phyloP scores from a whole-genome alignment of 1,139 yeast species.

The Scheffersomyces quercinus region DNA sequence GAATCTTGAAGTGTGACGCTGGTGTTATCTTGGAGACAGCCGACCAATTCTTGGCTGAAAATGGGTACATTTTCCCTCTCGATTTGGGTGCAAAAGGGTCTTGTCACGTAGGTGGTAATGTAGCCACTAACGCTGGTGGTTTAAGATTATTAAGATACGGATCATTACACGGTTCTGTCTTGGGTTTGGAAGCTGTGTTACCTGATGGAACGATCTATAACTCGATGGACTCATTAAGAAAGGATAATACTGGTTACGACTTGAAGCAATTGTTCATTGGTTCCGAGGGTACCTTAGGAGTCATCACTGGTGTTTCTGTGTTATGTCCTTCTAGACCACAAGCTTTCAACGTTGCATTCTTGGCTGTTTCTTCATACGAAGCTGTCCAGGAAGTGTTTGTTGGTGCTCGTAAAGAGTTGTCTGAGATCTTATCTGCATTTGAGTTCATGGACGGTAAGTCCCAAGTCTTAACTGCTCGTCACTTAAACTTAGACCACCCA shows the following conservation, averaged over 20 bases:
- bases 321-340: constrained; percentile 92
- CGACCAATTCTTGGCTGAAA: constrained; percentile 73
- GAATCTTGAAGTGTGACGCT: constrained; percentile 85
- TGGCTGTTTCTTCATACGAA: constrained; percentile 80
- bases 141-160: constrained; percentile 86
- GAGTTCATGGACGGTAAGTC: constrained; percentile 90
- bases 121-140: constrained; percentile 97
- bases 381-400: constrained; percentile 80
- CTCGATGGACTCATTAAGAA: constrained; percentile 80
- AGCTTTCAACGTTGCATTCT: constrained; percentile 83
- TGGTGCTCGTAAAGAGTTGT: constrained; percentile 73
- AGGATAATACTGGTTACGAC: constrained; percentile 94
- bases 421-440: constrained; percentile 88
- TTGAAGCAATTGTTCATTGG: constrained; percentile 91
- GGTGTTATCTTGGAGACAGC: constrained; percentile 89
- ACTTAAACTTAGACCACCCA: constrained; percentile 66
- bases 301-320: constrained; percentile 86
- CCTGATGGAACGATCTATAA: constrained; percentile 85
- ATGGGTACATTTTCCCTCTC: constrained; percentile 87
- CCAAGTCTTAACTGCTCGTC: constrained; percentile 61
- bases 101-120: constrained; percentile 94
- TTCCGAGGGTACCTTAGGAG: constrained; percentile 87
- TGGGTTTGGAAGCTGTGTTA: constrained; percentile 89
- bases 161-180: constrained; percentile 86
- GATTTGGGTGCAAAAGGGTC: constrained; percentile 98